These are phyloP conservation scores for Parsonsia alboflavescens DNA, from an alignment of 257 asterid species.

Conservation along the genomic window DNA sequence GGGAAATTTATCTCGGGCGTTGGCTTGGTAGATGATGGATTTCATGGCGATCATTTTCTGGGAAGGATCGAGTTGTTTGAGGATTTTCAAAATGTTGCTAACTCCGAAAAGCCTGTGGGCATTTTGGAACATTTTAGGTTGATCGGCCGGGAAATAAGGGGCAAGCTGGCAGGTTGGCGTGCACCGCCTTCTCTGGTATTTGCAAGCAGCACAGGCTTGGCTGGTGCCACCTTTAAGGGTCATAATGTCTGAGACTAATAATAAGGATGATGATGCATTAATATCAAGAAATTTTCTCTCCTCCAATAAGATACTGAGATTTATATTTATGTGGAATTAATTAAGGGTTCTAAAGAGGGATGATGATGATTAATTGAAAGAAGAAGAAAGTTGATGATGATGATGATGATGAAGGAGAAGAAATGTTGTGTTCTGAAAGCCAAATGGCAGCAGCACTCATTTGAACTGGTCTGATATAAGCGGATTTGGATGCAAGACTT, in stretches of 20 bases:
- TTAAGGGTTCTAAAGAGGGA: not conserved
- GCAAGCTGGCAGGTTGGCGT: conserved; percentile 72
- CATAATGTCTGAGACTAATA: conserved; percentile 23
- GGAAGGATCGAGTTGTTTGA: conserved; percentile 49
- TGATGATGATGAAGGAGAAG: not conserved
- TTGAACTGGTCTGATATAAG: conserved; percentile 20
- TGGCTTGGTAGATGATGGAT: conserved; percentile 66
- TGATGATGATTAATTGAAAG: not conserved
- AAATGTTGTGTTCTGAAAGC: conserved; percentile 1
- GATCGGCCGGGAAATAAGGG: conserved; percentile 84
- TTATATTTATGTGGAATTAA: no score
- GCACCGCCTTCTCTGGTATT: conserved; percentile 78
- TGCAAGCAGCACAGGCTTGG: conserved; percentile 93
- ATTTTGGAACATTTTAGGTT: conserved; percentile 60
- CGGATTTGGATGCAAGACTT: conserved; percentile 36
- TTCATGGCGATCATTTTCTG: conserved; percentile 60
- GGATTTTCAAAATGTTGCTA: conserved; percentile 57
- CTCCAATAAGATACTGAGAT: no score
- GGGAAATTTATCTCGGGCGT: conserved; percentile 61
- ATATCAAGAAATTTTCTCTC: no score
- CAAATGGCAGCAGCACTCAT: conserved; percentile 20
- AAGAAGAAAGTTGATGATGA: not conserved
- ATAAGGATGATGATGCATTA: no score
- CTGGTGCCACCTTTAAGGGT: conserved; percentile 88
- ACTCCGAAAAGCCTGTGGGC: conserved; percentile 83